A percentile compares a stretch with the other conserved stretches of the same genome.
phyloP scores from a whole-genome alignment of 768 basidiomycete genomes.

The Tulasnella sp. region DNA sequence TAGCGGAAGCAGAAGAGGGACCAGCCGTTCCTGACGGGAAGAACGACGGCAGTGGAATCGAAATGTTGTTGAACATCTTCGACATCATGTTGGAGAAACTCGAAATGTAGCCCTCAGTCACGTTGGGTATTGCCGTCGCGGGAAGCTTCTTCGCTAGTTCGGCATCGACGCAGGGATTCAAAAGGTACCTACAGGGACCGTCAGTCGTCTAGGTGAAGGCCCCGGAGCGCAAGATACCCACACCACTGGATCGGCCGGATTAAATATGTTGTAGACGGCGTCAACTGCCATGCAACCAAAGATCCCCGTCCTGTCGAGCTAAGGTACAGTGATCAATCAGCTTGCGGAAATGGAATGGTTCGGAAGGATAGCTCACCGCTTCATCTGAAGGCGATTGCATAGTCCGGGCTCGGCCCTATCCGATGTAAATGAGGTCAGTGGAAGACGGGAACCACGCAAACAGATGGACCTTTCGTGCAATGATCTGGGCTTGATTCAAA shows the following conservation, averaged over 20 bases:
- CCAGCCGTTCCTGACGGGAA: background rate
- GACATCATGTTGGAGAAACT: slow-evolving; percentile 25
- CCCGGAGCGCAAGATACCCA: slow-evolving; percentile 19
- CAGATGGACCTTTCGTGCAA: slow-evolving; percentile 28
- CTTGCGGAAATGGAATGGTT: background rate
- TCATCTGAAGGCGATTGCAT: slow-evolving; percentile 33
- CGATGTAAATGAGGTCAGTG: background rate
- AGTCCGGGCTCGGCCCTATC: slow-evolving; percentile 29
- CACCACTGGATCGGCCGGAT: slow-evolving; percentile 33
- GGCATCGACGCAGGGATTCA: slow-evolving; percentile 34
- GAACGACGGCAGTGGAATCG: background rate
- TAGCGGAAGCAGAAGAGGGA: background rate
- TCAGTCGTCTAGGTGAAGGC: background rate
- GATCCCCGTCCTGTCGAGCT: slow-evolving; percentile 32
- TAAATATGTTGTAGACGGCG: slow-evolving; percentile 33
- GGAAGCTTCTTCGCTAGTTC: slow-evolving; percentile 20
- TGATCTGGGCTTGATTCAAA: slow-evolving; percentile 32
- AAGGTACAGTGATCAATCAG: background rate
- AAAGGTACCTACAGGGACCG: slow-evolving; percentile 25
- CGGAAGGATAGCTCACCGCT: slow-evolving; percentile 24
- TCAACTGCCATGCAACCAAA: slow-evolving; percentile 35
- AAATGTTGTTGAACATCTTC: slow-evolving; percentile 24
- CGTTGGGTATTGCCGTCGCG: slow-evolving; percentile 23
- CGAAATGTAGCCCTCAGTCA: slow-evolving; percentile 27
- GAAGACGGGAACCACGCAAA: background rate